A percentile compares a stretch with the other conserved stretches of the same genome.
Evolutionary conservation across 805 yeast genomes (phyloP).

Genomic region (Yarrowia bubula): DNA sequence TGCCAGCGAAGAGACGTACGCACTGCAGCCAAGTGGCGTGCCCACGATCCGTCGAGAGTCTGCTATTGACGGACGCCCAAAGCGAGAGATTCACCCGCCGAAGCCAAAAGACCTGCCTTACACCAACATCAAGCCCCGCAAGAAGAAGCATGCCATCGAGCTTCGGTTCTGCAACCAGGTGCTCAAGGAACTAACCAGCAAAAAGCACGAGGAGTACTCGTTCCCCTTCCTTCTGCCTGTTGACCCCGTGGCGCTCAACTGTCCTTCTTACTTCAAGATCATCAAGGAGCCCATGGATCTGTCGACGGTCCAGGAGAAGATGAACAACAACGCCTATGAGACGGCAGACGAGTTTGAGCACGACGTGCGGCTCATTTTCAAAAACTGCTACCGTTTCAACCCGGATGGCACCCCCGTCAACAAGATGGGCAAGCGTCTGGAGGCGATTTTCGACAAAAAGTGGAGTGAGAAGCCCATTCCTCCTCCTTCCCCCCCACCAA

Average conservation of each 20-base stretch:
- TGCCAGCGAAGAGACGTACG: conserved; percentile 34
- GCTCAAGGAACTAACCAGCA: conserved; percentile 74
- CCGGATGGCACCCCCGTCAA: conserved; percentile 98
- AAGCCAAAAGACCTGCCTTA: conserved; percentile 90
- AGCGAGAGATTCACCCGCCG: conserved; percentile 95
- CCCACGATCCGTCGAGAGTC: conserved; percentile 75
- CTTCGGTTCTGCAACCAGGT: conserved; percentile 80
- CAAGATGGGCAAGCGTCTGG: conserved; percentile 90
- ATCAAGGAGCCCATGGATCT: conserved; percentile 95
- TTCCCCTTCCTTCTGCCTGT: conserved; percentile 93
- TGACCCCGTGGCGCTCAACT: conserved; percentile 88
- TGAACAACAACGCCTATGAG: conserved; percentile 83
- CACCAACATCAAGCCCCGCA: conserved; percentile 78
- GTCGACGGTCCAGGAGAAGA: conserved; percentile 75
- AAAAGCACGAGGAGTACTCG: conserved; percentile 79
- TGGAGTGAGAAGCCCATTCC: conserved; percentile 86
- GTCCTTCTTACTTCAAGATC: conserved; percentile 84
- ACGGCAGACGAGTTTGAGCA: conserved; percentile 81
- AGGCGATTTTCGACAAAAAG: conserved; percentile 77
- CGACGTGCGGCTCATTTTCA: conserved; percentile 79
- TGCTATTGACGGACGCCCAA: conserved; percentile 69
- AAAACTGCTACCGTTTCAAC: conserved; percentile 86
- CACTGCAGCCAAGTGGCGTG: conserved; percentile 47
- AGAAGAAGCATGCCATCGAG: conserved; percentile 87
- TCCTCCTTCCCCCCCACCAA: conserved; percentile 55